phyloP scores from a whole-genome alignment of 1,139 yeast genomes.

The Saccharomyces hybrid region DNA sequence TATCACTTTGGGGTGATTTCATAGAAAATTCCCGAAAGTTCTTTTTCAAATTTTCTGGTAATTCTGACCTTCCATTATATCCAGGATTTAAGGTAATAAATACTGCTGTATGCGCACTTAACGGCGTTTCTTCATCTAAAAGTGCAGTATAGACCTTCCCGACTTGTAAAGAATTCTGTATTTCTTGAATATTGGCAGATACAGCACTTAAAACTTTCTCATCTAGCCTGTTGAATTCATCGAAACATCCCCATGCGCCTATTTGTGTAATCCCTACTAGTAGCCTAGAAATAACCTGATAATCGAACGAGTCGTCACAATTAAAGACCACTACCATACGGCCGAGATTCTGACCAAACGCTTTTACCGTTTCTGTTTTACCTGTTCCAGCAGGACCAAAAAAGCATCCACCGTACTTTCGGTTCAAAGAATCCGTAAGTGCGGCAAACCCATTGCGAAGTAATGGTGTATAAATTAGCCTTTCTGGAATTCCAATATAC shows the following conservation, averaged over 20 bases:
- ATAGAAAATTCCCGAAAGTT: conserved; percentile 71
- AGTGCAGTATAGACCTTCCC: conserved; percentile 36
- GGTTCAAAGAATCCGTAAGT: conserved; percentile 68
- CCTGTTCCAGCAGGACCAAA: conserved; percentile 99
- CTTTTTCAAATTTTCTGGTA: conserved; percentile 83
- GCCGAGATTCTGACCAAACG: conserved; percentile 75
- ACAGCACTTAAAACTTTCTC: conserved; percentile 72
- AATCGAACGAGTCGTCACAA: conserved; percentile 88
- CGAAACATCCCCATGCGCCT: conserved; percentile 96
- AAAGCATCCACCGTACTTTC: conserved; percentile 80
- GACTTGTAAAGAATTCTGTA: conserved; percentile 46
- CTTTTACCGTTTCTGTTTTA: conserved; percentile 85
- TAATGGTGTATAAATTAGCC: conserved; percentile 71
- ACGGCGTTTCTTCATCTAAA: conserved; percentile 38
- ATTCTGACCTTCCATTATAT: conserved; percentile 70
- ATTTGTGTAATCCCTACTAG: conserved; percentile 75
- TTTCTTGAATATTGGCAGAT: conserved; percentile 70
- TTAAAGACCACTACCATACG: conserved; percentile 77
- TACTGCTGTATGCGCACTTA: conserved; percentile 56
- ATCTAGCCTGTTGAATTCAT: conserved; percentile 82
- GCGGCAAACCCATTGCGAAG: conserved; percentile 57
- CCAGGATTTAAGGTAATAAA: conserved; percentile 91
- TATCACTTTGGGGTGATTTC: conserved; percentile 60
- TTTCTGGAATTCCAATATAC: conserved; percentile 68
- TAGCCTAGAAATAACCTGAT: conserved; percentile 69